These are phyloP conservation scores for Millerago galiae DNA, from an alignment of 805 yeast species.

Conservation along the genomic window DNA sequence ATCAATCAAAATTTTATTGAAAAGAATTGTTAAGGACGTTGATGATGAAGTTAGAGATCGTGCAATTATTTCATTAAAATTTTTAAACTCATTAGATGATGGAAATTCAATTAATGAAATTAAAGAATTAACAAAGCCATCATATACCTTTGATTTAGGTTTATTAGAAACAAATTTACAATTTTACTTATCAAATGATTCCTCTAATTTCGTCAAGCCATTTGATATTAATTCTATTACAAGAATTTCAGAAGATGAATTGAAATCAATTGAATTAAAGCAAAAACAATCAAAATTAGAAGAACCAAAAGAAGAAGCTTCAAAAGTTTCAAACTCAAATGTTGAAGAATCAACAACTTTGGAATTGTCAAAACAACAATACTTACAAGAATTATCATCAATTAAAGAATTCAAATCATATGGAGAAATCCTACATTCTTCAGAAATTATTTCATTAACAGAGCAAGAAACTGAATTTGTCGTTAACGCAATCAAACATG, in stretches of 20 bases:
- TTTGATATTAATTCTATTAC: slow-evolving; percentile 73
- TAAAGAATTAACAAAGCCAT: slow-evolving; percentile 56
- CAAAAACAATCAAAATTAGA: slow-evolving; percentile 37
- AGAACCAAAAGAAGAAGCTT: slow-evolving; percentile 10
- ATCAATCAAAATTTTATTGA: slow-evolving; percentile 68
- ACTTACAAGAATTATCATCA: slow-evolving; percentile 59
- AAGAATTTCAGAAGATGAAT: slow-evolving; percentile 57
- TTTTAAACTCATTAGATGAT: slow-evolving; percentile 38
- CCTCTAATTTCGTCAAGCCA: slow-evolving; percentile 38
- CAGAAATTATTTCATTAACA: slow-evolving; percentile 61
- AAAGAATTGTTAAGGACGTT: slow-evolving; percentile 77
- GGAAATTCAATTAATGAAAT: slow-evolving; percentile 29
- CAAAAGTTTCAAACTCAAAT: slow-evolving; percentile 1
- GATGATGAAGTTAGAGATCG: slow-evolving; percentile 99
- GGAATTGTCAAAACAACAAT: slow-evolving; percentile 51
- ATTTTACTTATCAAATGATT: slow-evolving; percentile 49
- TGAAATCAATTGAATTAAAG: slow-evolving; percentile 55
- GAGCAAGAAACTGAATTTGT: slow-evolving; percentile 93
- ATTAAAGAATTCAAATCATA: slow-evolving; percentile 69
- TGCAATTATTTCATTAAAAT: slow-evolving; percentile 77
- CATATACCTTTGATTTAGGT: slow-evolving; percentile 63
- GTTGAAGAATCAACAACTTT: slow-evolving; percentile 19
- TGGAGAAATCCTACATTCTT: slow-evolving; percentile 72
- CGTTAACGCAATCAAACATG: slow-evolving; percentile 76
- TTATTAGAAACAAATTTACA: slow-evolving; percentile 75